Percentiles rank a stretch among this genome's conserved stretches.
Evolutionary conservation across 768 basidiomycete species (phyloP).

Genomic region (Pholiota molesta): DNA sequence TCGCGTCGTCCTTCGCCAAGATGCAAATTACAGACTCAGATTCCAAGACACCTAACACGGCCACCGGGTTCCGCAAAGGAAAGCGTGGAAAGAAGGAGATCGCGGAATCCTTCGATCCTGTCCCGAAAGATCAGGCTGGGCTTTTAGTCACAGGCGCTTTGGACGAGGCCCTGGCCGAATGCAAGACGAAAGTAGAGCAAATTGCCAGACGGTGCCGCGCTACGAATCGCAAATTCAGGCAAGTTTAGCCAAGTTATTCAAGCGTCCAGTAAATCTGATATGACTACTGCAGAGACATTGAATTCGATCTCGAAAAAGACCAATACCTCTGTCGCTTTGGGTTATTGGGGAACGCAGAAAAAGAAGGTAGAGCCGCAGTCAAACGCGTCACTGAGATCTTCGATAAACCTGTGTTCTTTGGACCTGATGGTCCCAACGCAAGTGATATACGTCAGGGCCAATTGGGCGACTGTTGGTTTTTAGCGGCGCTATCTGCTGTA

Average conservation of each 20-base stretch:
- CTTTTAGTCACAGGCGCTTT: slow-evolving; percentile 52
- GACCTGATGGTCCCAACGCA: slow-evolving; percentile 6
- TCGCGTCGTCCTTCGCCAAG: slow-evolving; percentile 4
- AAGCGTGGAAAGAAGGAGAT: slow-evolving; percentile 7
- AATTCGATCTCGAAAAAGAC: slow-evolving; percentile 9
- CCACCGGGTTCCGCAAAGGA: background rate
- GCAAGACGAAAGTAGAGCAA: slow-evolving; percentile 44
- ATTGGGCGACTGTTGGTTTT: slow-evolving; percentile 58
- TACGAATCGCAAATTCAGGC: slow-evolving; percentile 55
- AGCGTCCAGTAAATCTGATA: background rate
- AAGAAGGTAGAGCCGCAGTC: background rate
- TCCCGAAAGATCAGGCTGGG: slow-evolving; percentile 38
- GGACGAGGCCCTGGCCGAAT: slow-evolving; percentile 50
- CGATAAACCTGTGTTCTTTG: slow-evolving; percentile 9
- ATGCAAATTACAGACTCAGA: background rate
- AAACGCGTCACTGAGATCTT: slow-evolving; percentile 10
- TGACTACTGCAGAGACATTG: slow-evolving; percentile 8
- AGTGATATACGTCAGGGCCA: slow-evolving; percentile 37
- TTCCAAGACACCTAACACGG: background rate
- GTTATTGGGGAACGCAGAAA: background rate
- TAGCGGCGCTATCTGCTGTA: slow-evolving; percentile 54
- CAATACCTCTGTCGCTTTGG: slow-evolving; percentile 3
- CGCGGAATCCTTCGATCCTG: slow-evolving; percentile 23
- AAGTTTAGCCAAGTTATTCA: background rate
- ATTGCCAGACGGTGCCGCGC: slow-evolving; percentile 50